These are phyloP conservation scores for Exophiala phaeomuriformis DNA, from an alignment of 2,329 filamentous ascomycete species.

Conservation along the genomic window DNA sequence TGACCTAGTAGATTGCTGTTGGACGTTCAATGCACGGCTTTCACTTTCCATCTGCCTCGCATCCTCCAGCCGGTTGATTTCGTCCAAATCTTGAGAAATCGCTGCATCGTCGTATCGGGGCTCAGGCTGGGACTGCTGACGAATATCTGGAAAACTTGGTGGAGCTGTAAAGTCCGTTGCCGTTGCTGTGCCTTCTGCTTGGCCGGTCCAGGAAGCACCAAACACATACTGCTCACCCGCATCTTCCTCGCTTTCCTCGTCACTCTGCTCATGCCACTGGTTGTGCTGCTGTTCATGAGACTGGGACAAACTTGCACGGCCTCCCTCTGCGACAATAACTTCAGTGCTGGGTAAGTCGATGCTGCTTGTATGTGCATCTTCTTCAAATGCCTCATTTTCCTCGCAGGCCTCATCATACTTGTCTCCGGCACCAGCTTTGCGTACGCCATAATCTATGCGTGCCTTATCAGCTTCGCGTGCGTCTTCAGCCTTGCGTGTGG, in stretches of 20 bases:
- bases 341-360: conserved; percentile 1
- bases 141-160: background rate
- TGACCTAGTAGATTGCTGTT: background rate
- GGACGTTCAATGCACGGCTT: background rate
- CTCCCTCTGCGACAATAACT: background rate
- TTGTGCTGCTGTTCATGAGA: too few relatives aligned
- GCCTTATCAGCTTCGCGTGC: background rate
- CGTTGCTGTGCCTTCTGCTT: background rate
- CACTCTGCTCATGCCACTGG: background rate
- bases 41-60: conserved; percentile 3
- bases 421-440: too few relatives aligned
- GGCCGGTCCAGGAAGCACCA: conserved; percentile 1
- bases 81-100: conserved; percentile 5
- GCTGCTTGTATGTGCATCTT: background rate
- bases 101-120: background rate
- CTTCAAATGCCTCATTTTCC: too few relatives aligned
- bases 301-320: background rate
- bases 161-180: background rate
- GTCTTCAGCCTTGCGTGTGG: background rate
- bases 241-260: conserved; percentile 21
- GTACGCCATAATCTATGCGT: too few relatives aligned
- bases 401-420: too few relatives aligned
- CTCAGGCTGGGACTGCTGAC: background rate
- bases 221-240: conserved; percentile 14
- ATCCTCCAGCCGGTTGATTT: conserved; percentile 14